Base-by-base conservation (phyloP, 208 protist species). In the Borovskyia barvae region DNA sequence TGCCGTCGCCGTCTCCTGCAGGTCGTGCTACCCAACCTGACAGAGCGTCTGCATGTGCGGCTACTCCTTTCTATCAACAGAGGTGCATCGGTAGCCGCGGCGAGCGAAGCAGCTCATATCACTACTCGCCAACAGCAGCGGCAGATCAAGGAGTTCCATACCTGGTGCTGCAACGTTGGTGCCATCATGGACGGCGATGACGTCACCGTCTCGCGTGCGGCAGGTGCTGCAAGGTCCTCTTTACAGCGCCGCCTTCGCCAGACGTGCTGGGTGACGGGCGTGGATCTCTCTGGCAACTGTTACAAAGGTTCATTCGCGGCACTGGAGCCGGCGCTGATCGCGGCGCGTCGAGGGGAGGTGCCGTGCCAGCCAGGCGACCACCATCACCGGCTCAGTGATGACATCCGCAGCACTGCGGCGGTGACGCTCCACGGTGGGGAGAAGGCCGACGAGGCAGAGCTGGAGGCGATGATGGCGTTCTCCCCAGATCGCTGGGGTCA, bases 241-340 rank as follows among this genome's bases (percentile, higher is more conserved):
- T 12, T 42, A 4, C 3, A 15, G 20, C 15, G 19, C 36, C 35
- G 33, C n/a, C 66, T 85, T 52, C 81, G 81, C 5, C 47, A 50
- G 26, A 84, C 53, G 19, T 93, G 86, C 53, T 93, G 86, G 83
- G 59, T 93, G 30, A 88, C 73, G 1, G 90, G 90, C 11, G 57
- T 92, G 32, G 90, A 97, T 70, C 82, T 97, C 61, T 84, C 77
- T 17, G 92, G 92, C 20, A 90, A 97, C 73, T 93, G 82, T 55
- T 87, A 85, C 37, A 92, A 90, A 54, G 78, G 77, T n/a, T 26
- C 24, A 19, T 93, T 85, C 59, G 19, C 40, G 3, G 77, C 69
- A 8, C 89, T 93, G 50, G 17, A 72, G 17, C 45, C 58, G 5
- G 61, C 70, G 9, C 66, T 95, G 8, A 50, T 22, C 2, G 35